These are phyloP conservation scores for Hansenula lynferdii DNA, from an alignment of 1,139 yeast species.

Conservation along the genomic window DNA sequence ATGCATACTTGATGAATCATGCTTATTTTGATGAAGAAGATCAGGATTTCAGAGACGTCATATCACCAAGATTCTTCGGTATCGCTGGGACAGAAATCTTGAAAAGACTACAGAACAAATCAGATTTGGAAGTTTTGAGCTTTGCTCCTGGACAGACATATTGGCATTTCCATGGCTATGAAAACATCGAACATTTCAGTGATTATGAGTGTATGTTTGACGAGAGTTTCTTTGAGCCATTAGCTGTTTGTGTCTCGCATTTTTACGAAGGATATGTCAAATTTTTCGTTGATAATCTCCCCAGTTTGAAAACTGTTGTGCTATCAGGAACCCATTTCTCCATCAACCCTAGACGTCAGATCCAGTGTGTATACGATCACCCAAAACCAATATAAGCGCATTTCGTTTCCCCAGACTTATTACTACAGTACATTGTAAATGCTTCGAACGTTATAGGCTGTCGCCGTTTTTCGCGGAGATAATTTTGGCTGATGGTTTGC, in stretches of 20 bases:
- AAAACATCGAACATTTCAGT: constrained; percentile 26
- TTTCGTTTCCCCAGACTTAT: no score
- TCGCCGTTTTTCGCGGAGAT: no score
- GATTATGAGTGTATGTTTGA: constrained; percentile 29
- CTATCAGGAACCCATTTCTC: constrained; percentile 2
- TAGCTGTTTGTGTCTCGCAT: constrained; percentile 28
- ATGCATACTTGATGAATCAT: constrained; percentile 56
- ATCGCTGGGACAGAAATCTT: constrained; percentile 42
- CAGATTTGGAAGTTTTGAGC: constrained; percentile 22
- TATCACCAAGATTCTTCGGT: constrained; percentile 52
- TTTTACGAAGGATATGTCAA: constrained; percentile 24
- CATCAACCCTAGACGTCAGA: background rate
- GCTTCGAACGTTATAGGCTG: background rate
- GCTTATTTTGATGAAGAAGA: constrained; percentile 45
- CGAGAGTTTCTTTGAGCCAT: constrained; percentile 21
- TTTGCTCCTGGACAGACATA: constrained; percentile 24
- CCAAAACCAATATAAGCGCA: constrained; percentile 1
- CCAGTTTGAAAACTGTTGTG: constrained; percentile 4
- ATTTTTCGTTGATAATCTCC: constrained; percentile 1
- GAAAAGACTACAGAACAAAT: constrained; percentile 23
- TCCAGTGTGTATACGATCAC: constrained; percentile 3
- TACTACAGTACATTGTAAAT: background rate
- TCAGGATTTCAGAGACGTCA: constrained; percentile 51
- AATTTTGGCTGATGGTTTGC: no score
- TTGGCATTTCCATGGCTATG: constrained; percentile 37